phyloP scores from a whole-genome alignment of 164 flowering plant species.

The Chloranthus sessilifolius region DNA sequence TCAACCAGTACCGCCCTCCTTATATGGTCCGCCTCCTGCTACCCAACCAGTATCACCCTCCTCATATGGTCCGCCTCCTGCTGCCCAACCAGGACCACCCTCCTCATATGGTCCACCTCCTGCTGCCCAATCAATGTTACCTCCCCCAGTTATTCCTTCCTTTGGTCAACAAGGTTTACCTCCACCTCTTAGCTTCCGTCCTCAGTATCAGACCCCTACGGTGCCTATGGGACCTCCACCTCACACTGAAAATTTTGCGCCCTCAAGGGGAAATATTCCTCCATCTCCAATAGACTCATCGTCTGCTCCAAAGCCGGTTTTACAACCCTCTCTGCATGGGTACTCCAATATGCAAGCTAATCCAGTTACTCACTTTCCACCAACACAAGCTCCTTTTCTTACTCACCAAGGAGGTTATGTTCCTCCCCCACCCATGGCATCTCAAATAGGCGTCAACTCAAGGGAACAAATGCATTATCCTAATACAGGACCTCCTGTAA shows the following conservation, averaged over 20 bases:
- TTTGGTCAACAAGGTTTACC: constrained; percentile 25
- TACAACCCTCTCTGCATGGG: constrained; percentile 49
- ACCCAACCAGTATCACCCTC: constrained; percentile 35
- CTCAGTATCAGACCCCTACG: constrained; percentile 31
- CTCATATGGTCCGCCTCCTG: constrained; percentile 25
- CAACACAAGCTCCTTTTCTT: constrained; percentile 32
- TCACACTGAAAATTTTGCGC: constrained; percentile 22
- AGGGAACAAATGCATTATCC: constrained; percentile 44
- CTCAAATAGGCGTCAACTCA: constrained; percentile 29
- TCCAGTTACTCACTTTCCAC: constrained; percentile 35
- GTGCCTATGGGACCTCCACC: constrained; percentile 62
- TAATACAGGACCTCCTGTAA: constrained; percentile 49
- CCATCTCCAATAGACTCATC: constrained; percentile 32
- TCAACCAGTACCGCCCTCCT: constrained; percentile 32
- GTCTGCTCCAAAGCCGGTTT: constrained; percentile 28
- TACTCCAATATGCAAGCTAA: constrained; percentile 40
- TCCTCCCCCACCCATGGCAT: constrained; percentile 34
- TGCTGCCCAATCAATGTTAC: constrained; percentile 29
- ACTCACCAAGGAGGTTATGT: constrained; percentile 52
- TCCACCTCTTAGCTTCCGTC: constrained; percentile 29
- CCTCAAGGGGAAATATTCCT: constrained; percentile 28
- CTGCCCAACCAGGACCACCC: constrained; percentile 36
- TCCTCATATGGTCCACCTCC: constrained; percentile 25
- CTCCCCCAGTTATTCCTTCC: constrained; percentile 32
- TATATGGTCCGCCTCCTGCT: constrained; percentile 24